Evolutionary conservation across 2,329 filamentous ascomycete species (phyloP).

Genomic region (Trichoderma gracile): DNA sequence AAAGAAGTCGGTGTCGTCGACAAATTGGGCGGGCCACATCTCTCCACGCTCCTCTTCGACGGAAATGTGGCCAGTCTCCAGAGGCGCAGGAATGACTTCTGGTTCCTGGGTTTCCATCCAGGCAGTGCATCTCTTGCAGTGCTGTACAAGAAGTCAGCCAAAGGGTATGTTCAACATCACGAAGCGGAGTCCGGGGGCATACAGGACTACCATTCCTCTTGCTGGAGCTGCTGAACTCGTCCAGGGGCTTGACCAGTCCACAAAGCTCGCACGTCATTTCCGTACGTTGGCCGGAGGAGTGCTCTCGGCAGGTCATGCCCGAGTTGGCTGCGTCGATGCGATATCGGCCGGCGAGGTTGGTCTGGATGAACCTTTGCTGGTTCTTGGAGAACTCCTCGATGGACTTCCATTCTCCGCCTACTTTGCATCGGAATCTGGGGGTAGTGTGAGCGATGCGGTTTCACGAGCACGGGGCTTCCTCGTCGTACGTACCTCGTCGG

Average conservation of each 20-base stretch:
- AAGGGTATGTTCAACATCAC: neutral
- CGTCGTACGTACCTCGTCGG: conserved; percentile 29
- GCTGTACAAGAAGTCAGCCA: conserved; percentile 32
- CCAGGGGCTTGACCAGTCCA: conserved; percentile 31
- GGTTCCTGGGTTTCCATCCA: conserved; percentile 43
- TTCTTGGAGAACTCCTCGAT: conserved; percentile 37
- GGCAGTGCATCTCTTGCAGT: conserved; percentile 39
- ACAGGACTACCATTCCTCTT: conserved; percentile 37
- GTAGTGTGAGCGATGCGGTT: neutral
- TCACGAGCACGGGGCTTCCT: no score
- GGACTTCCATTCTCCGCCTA: conserved; percentile 42
- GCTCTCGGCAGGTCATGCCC: conserved; percentile 43
- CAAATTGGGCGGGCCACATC: conserved; percentile 25
- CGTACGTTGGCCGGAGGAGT: conserved; percentile 31
- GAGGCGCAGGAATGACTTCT: conserved; percentile 34
- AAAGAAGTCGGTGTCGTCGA: conserved; percentile 34
- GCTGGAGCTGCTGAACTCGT: conserved; percentile 37
- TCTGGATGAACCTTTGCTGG: conserved; percentile 36
- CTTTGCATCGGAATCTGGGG: conserved; percentile 39
- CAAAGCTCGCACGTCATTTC: conserved; percentile 41
- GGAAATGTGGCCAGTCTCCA: conserved; percentile 40
- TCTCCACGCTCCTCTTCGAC: conserved; percentile 33
- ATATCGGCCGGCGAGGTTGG: conserved; percentile 24
- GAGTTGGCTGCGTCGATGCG: conserved; percentile 36
- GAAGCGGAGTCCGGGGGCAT: conserved; percentile 24